Conservation (phyloP, 1,284 basidiomycete species). For the Austroboletus niveus region DNA sequence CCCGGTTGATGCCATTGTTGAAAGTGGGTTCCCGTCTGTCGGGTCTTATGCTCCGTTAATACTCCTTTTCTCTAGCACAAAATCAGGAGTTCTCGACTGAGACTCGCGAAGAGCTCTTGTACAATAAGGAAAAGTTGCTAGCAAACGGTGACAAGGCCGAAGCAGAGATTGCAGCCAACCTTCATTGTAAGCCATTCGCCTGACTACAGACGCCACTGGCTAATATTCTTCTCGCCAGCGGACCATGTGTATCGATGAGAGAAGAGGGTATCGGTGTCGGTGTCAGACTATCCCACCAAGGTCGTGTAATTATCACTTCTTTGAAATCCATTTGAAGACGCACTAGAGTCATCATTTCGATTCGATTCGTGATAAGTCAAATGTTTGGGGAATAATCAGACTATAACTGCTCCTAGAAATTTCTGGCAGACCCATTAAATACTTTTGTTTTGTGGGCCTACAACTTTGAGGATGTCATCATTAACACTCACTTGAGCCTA, state of each 20-base stretch:
- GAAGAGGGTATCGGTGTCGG: constrained; percentile 7
- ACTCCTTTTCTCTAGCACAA: constrained; percentile 60
- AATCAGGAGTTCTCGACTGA: constrained; percentile 97
- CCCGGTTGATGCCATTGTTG: constrained; percentile 99
- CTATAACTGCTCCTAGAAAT: neutral
- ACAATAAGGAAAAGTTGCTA: constrained; percentile 98
- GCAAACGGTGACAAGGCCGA: constrained; percentile 96
- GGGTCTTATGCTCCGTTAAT: constrained; percentile 1
- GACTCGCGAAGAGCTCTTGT: constrained; percentile 96
- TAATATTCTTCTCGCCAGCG: constrained; percentile 37
- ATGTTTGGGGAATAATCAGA: neutral
- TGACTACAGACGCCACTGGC: neutral
- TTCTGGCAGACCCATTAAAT: neutral
- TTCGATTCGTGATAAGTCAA: constrained; percentile 2
- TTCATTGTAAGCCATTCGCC: constrained; percentile 60
- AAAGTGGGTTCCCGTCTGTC: constrained; percentile 64
- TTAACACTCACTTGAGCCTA: neutral
- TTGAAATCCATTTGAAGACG: constrained; percentile 6
- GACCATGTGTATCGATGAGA: constrained; percentile 63
- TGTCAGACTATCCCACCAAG: constrained; percentile 9
- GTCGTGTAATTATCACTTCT: constrained; percentile 25
- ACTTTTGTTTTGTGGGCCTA: constrained; percentile 1
- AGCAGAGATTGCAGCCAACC: constrained; percentile 94
- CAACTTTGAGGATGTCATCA: neutral
- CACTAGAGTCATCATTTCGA: constrained; percentile 1